Percentiles rank a stretch among this genome's conserved stretches.
Evolutionary conservation across 345 rosid species (phyloP).

Genomic region (Turritis glabra): DNA sequence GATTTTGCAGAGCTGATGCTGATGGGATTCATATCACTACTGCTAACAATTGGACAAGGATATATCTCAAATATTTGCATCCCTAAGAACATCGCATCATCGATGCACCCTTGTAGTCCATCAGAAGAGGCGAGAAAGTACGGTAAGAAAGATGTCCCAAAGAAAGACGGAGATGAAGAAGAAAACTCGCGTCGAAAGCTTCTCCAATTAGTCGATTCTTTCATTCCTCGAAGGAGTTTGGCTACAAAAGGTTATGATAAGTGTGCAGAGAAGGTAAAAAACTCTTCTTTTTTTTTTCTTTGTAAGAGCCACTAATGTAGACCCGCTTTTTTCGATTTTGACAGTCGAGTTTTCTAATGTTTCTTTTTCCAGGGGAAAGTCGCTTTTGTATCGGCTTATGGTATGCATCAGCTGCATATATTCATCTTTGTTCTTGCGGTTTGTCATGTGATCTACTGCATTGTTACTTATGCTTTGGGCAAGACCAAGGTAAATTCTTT

Average conservation of each 20-base stretch:
- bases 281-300: not conserved
- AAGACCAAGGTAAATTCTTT: slow-evolving; percentile 58
- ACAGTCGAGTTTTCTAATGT: not conserved
- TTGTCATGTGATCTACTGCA: slow-evolving; percentile 75
- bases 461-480: slow-evolving; percentile 71
- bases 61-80: slow-evolving; percentile 63
- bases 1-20: slow-evolving; percentile 72
- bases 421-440: slow-evolving; percentile 87
- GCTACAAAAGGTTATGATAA: slow-evolving; percentile 49
- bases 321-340: not conserved
- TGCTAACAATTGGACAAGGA: slow-evolving; percentile 62
- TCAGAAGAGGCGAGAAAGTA: not conserved
- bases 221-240: slow-evolving; percentile 50
- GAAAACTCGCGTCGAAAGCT: slow-evolving; percentile 55
- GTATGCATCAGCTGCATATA: slow-evolving; percentile 86
- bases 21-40: slow-evolving; percentile 81
- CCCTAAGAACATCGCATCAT: slow-evolving; percentile 44
- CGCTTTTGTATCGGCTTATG: slow-evolving; percentile 76
- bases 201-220: slow-evolving; percentile 37
- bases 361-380: slow-evolving; percentile 63
- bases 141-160: not conserved
- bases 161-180: not conserved
- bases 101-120: slow-evolving; percentile 78
- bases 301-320: not conserved
- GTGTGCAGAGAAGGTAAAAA: slow-evolving; percentile 53